Conservation (phyloP, 148 eudicot species). For the Cornus kousa region DNA sequence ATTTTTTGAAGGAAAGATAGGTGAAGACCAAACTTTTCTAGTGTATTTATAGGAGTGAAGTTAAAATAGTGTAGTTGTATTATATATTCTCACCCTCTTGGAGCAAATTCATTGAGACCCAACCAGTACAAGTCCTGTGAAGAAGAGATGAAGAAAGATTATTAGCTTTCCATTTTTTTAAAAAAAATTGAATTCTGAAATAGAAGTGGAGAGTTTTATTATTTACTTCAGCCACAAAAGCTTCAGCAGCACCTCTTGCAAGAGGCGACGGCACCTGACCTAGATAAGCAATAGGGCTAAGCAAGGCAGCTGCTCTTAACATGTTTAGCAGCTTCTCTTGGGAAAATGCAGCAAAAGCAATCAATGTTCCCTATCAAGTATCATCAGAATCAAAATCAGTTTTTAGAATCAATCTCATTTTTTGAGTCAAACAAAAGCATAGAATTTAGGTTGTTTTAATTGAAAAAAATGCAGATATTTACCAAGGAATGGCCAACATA, state of each 20-base stretch:
- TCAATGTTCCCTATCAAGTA: constrained; percentile 43
- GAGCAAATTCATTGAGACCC: constrained; percentile 38
- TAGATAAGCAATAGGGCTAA: constrained; percentile 49
- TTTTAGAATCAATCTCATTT: no score
- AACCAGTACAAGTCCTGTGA: constrained; percentile 40
- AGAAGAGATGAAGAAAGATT: neutral
- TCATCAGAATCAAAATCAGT: neutral
- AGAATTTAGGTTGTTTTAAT: no score
- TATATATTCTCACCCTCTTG: constrained; percentile 40
- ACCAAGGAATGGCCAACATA: constrained; percentile 76
- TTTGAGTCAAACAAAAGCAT: neutral
- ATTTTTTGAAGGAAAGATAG: neutral
- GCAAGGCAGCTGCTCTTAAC: constrained; percentile 47
- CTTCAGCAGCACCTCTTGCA: constrained; percentile 31
- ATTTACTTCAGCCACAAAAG: constrained; percentile 37
- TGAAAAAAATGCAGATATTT: neutral
- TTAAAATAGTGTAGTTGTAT: neutral
- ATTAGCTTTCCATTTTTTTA: neutral
- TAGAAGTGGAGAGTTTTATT: neutral
- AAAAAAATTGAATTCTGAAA: neutral
- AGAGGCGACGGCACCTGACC: constrained; percentile 34
- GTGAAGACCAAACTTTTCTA: neutral
- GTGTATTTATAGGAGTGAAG: neutral
- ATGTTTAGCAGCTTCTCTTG: constrained; percentile 25
- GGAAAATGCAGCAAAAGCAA: constrained; percentile 48